A percentile compares a stretch with the other conserved stretches of the same genome.
Evolutionary conservation across 2,329 filamentous ascomycete genomes (phyloP).

Genomic region (Hymenoscyphus infarciens): DNA sequence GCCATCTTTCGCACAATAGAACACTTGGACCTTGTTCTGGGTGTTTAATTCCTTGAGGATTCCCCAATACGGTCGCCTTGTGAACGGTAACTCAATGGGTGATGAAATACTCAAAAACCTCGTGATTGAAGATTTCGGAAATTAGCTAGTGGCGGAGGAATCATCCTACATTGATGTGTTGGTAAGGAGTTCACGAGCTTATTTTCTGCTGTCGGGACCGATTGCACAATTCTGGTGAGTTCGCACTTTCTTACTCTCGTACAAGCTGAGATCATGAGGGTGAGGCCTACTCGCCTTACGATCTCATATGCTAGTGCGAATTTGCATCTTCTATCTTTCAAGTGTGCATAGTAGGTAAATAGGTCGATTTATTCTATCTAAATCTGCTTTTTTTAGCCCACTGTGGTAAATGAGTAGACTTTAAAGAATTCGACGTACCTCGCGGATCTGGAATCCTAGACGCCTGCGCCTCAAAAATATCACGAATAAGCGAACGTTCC

Average conservation of each 20-base stretch:
- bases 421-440: neutral
- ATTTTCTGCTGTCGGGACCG: neutral
- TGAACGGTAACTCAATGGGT: neutral
- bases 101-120: neutral
- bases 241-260: neutral
- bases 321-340: no score
- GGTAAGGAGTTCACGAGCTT: neutral
- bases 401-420: neutral
- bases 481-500: neutral
- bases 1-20: neutral
- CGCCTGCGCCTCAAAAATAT: neutral
- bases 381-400: no score
- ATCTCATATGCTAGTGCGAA: neutral
- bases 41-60: neutral
- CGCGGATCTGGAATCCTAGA: neutral
- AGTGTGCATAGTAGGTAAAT: no score
- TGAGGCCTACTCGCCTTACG: neutral
- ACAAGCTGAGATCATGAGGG: neutral
- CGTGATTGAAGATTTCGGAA: neutral
- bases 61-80: neutral
- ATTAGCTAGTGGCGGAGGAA: neutral
- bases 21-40: neutral
- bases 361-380: no score
- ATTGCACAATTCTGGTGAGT: neutral
- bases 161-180: neutral